phyloP scores from a whole-genome alignment of 768 basidiomycete species.

The Mycena filopes region DNA sequence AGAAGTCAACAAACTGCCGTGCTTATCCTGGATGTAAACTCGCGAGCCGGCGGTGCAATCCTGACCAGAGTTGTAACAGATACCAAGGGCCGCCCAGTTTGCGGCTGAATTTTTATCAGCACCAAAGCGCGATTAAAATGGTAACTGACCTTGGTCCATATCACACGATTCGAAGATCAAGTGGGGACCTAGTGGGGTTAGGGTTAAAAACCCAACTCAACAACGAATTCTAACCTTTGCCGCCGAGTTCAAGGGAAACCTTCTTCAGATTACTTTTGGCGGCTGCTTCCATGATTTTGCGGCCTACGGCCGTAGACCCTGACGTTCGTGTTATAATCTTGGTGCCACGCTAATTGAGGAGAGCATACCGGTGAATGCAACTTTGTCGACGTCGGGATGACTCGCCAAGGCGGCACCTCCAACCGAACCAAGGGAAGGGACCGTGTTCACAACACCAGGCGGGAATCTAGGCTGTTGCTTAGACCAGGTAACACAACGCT shows the following conservation, averaged over 20 bases:
- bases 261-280: slow-evolving; percentile 96
- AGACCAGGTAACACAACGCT: too few relatives aligned
- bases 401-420: slow-evolving; percentile 88
- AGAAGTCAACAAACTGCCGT: not conserved
- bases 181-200: too few relatives aligned
- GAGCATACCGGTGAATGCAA: slow-evolving; percentile 56
- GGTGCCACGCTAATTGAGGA: not conserved
- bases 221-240: too few relatives aligned
- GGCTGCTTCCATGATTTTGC: slow-evolving; percentile 91
- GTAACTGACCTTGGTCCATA: slow-evolving; percentile 78
- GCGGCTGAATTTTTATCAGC: slow-evolving; percentile 61
- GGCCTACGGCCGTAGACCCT: slow-evolving; percentile 92
- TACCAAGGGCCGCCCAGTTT: slow-evolving; percentile 86
- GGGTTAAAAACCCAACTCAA: too few relatives aligned
- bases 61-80: slow-evolving; percentile 91
- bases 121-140: not conserved
- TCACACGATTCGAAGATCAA: slow-evolving; percentile 93
- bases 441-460: slow-evolving; percentile 89
- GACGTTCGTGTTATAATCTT: slow-evolving; percentile 67
- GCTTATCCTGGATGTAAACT: slow-evolving; percentile 82
- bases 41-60: slow-evolving; percentile 95
- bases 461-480: slow-evolving; percentile 70
- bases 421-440: slow-evolving; percentile 83
- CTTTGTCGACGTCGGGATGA: slow-evolving; percentile 90
- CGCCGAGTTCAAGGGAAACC: slow-evolving; percentile 93